Percentiles rank a stretch among this genome's conserved stretches.
Evolutionary conservation across 2,329 filamentous ascomycete genomes (phyloP).

Genomic region (Sordariomycetes sp.): DNA sequence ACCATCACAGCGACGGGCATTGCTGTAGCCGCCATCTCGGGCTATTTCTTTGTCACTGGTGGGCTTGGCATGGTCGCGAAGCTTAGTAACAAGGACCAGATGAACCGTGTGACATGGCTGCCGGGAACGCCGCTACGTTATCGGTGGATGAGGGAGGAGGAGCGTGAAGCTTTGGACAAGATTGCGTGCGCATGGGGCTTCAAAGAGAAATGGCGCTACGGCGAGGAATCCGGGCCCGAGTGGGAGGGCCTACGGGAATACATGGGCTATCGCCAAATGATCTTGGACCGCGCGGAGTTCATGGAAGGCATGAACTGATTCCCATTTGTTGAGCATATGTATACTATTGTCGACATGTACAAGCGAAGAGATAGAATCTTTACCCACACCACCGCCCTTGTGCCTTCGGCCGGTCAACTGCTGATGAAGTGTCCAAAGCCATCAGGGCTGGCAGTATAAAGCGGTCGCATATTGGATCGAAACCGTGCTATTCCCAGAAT

Average conservation of each 20-base stretch:
- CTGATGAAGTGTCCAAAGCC: too few relatives aligned
- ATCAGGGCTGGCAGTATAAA: too few relatives aligned
- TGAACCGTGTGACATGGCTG: conserved; percentile 87
- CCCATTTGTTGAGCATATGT: background rate
- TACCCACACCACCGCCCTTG: background rate
- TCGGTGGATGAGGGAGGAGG: conserved; percentile 83
- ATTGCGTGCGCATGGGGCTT: conserved; percentile 90
- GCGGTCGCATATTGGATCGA: too few relatives aligned
- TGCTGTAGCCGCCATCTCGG: conserved; percentile 70
- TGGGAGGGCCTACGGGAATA: conserved; percentile 84
- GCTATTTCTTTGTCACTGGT: conserved; percentile 73
- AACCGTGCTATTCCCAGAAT: too few relatives aligned
- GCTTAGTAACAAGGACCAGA: conserved; percentile 86
- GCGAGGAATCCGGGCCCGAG: conserved; percentile 84
- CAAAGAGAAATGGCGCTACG: conserved; percentile 66
- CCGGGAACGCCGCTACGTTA: conserved; percentile 70
- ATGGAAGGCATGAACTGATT: conserved; percentile 74
- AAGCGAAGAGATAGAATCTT: too few relatives aligned
- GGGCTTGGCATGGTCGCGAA: conserved; percentile 78
- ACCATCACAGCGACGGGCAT: conserved; percentile 63
- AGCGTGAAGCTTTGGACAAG: conserved; percentile 77
- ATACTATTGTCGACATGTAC: background rate
- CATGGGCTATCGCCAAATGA: conserved; percentile 75
- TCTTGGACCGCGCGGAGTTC: conserved; percentile 78
- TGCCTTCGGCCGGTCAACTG: background rate